Conservation (phyloP, 495 filamentous ascomycete species). For the Neurospora pannonica region DNA sequence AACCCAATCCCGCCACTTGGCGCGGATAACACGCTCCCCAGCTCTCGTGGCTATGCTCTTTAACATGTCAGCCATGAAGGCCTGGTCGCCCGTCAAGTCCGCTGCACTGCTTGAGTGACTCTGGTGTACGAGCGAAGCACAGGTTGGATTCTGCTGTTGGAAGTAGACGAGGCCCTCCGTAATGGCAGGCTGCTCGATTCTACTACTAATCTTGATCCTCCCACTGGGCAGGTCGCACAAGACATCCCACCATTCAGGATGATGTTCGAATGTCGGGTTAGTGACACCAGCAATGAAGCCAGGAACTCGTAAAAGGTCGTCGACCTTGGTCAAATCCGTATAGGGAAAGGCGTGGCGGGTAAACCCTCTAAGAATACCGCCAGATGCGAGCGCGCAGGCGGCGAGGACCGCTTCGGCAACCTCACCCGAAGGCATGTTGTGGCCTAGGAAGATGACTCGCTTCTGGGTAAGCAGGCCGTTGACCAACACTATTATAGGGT, state of each 20-base stretch:
- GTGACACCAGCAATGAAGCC: constrained; percentile 98
- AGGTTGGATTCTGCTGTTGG: constrained; percentile 63
- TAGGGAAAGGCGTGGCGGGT: constrained; percentile 98
- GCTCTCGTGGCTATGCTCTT: constrained; percentile 75
- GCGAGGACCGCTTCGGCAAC: constrained; percentile 93
- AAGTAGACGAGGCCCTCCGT: constrained; percentile 80
- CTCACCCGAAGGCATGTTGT: constrained; percentile 86
- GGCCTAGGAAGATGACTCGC: constrained; percentile 87
- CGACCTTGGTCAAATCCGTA: constrained; percentile 95
- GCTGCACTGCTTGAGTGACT: constrained; percentile 19
- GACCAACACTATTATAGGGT: constrained; percentile 67
- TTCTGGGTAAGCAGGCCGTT: constrained; percentile 93
- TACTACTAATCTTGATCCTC: constrained; percentile 83
- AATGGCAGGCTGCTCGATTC: constrained; percentile 63
- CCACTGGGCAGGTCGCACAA: constrained; percentile 89
- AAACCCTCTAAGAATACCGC: constrained; percentile 90
- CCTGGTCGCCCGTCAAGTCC: constrained; percentile 78
- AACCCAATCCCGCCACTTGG: constrained; percentile 86
- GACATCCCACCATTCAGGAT: constrained; percentile 97
- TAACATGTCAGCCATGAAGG: constrained; percentile 81
- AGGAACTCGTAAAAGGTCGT: constrained; percentile 89
- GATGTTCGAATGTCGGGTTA: constrained; percentile 89
- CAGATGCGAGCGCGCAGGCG: constrained; percentile 85
- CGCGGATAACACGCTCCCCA: constrained; percentile 80
- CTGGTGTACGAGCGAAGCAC: constrained; percentile 37